These are phyloP conservation scores for Cerioporus squamosus DNA, from an alignment of 1,284 basidiomycete genomes.

Conservation along the genomic window DNA sequence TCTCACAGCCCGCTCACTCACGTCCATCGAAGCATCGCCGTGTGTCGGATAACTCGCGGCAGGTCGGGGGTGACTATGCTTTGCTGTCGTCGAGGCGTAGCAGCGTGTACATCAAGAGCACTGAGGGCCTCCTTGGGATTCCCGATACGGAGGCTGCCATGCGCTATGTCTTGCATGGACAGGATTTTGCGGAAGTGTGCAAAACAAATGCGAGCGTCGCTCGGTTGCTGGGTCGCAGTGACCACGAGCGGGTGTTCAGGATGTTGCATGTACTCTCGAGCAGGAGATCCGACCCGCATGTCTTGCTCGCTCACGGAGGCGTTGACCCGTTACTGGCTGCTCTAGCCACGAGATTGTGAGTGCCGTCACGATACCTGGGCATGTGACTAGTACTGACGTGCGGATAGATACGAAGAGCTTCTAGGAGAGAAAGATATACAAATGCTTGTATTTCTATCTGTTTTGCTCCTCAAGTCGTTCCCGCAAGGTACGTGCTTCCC, in stretches of 20 bases:
- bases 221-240: conserved; percentile 59
- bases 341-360: conserved; percentile 34
- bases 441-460: conserved; percentile 80
- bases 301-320: background rate
- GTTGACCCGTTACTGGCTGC: conserved; percentile 10
- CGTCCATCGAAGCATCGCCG: conserved; percentile 35
- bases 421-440: conserved; percentile 75
- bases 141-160: conserved; percentile 62
- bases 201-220: conserved; percentile 65
- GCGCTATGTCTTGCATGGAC: conserved; percentile 60
- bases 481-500: conserved; percentile 32
- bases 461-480: conserved; percentile 54
- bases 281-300: conserved; percentile 1
- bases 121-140: conserved; percentile 56
- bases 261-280: conserved; percentile 58
- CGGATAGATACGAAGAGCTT: conserved; percentile 64
- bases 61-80: conserved; percentile 42
- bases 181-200: conserved; percentile 54
- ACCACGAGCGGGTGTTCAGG: conserved; percentile 78
- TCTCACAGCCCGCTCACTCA: conserved; percentile 40
- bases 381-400: background rate
- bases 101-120: conserved; percentile 57
- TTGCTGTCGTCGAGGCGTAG: conserved; percentile 54
- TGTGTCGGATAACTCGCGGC: conserved; percentile 39
- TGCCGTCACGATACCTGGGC: background rate